Conservation (phyloP, 1,284 basidiomycete species). For the Schizophyllum amplum region DNA sequence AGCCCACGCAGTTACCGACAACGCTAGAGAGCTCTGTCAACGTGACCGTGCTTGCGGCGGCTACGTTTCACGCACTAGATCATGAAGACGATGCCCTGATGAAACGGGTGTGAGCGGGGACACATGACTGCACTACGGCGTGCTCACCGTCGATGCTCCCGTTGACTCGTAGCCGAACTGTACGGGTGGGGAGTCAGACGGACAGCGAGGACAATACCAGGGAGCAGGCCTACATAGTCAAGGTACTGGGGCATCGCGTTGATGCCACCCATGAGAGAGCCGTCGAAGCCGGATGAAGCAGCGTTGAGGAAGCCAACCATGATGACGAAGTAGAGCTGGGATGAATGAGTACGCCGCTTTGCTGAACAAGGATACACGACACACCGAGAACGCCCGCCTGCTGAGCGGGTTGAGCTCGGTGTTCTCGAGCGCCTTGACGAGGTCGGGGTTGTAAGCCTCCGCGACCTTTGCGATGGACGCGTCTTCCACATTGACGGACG, state of each 20-base stretch:
- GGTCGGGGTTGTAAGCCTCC: conserved; percentile 19
- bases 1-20: conserved; percentile 20
- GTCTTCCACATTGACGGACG: neutral
- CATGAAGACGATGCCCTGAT: conserved; percentile 19
- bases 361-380: neutral
- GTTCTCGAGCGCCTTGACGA: conserved; percentile 15
- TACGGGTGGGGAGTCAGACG: neutral
- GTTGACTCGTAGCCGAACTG: conserved; percentile 15
- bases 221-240: conserved; percentile 11
- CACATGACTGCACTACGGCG: neutral
- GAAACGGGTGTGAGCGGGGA: neutral
- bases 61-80: conserved; percentile 14
- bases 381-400: conserved; percentile 18
- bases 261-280: conserved; percentile 21
- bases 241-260: conserved; percentile 21
- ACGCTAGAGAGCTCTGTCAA: conserved; percentile 9
- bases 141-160: conserved; percentile 13
- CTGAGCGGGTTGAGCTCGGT: conserved; percentile 17
- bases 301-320: conserved; percentile 22
- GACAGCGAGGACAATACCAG: neutral
- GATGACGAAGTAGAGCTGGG: conserved; percentile 20
- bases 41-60: neutral
- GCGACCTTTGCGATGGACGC: conserved; percentile 6
- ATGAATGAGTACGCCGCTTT: neutral
- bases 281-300: conserved; percentile 21